Conservation (phyloP, 306 rosid species). For the Canavalia gladiata region DNA sequence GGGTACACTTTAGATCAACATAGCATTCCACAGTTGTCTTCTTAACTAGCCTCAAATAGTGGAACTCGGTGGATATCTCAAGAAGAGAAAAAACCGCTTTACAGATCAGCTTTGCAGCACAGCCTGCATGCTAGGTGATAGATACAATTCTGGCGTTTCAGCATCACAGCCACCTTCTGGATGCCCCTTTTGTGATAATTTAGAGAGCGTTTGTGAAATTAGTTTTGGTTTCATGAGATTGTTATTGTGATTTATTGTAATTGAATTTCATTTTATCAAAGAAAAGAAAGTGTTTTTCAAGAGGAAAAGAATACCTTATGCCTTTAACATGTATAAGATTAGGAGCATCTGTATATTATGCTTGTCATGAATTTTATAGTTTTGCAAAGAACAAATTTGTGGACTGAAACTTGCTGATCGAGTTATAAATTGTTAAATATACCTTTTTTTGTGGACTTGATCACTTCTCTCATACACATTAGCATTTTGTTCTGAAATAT, state of each 20-base stretch:
- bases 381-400: slow-evolving; percentile 34
- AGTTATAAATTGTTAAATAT: not conserved
- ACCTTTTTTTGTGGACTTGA: not conserved
- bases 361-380: slow-evolving; percentile 30
- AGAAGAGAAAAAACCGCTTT: slow-evolving; percentile 30
- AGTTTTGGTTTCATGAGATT: slow-evolving; percentile 38
- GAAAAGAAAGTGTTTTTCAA: slow-evolving; percentile 37
- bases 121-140: slow-evolving; percentile 52
- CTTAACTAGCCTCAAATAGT: slow-evolving; percentile 28
- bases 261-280: slow-evolving; percentile 47
- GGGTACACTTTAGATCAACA: slow-evolving; percentile 37
- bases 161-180: slow-evolving; percentile 46
- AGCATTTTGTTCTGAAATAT: slow-evolving; percentile 9
- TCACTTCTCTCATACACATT: not conserved
- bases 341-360: slow-evolving; percentile 47
- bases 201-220: slow-evolving; percentile 50
- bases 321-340: slow-evolving; percentile 27
- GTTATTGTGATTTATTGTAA: slow-evolving; percentile 47
- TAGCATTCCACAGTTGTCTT: slow-evolving; percentile 33
- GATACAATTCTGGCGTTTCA: slow-evolving; percentile 44
- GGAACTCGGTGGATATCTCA: slow-evolving; percentile 27
- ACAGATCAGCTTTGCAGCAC: slow-evolving; percentile 52
- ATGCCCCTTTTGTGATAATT: slow-evolving; percentile 44
- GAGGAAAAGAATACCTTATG: not conserved
- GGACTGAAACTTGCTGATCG: slow-evolving; percentile 30